phyloP scores from a whole-genome alignment of 768 basidiomycete genomes.

The Mycena olivaceomarginata region DNA sequence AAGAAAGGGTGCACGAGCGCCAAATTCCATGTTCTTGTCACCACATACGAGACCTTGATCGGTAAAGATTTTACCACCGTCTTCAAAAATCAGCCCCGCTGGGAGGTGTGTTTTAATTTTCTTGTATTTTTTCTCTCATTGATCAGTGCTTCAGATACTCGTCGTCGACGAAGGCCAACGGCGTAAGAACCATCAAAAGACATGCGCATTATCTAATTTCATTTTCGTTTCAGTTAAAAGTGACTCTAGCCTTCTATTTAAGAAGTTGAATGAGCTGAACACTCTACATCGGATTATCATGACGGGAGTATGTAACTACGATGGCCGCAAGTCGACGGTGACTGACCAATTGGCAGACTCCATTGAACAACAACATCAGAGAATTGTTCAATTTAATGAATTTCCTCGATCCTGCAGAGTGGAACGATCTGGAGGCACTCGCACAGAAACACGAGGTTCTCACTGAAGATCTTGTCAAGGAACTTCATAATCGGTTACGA shows the following conservation, averaged over 20 bases:
- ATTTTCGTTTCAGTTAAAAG: constrained; percentile 80
- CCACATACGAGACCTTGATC: constrained; percentile 93
- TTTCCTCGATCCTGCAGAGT: constrained; percentile 89
- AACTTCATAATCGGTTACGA: constrained; percentile 85
- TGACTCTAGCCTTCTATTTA: constrained; percentile 87
- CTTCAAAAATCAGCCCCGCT: constrained; percentile 90
- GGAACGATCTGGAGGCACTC: constrained; percentile 85
- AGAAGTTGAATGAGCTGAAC: constrained; percentile 87
- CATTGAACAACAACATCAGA: constrained; percentile 96
- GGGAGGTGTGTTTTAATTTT: constrained; percentile 76
- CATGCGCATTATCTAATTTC: constrained; percentile 36
- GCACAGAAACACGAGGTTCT: constrained; percentile 86
- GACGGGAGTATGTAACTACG: constrained; percentile 79
- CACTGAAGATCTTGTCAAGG: constrained; percentile 85
- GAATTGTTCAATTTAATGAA: constrained; percentile 99
- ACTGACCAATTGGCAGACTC: constrained; percentile 75
- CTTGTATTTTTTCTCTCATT: constrained; percentile 15
- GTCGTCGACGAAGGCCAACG: constrained; percentile 96
- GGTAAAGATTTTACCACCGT: constrained; percentile 83
- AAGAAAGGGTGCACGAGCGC: constrained; percentile 66
- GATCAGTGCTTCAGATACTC: constrained; percentile 66
- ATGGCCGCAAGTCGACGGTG: not conserved
- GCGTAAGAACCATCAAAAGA: constrained; percentile 67
- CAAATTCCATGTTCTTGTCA: constrained; percentile 93
- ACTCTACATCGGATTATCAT: constrained; percentile 89